Evolutionary conservation across 345 rosid genomes (phyloP), one percentile per base, ranked within the genome.

Genomic region (Rhizophora mangle): DNA sequence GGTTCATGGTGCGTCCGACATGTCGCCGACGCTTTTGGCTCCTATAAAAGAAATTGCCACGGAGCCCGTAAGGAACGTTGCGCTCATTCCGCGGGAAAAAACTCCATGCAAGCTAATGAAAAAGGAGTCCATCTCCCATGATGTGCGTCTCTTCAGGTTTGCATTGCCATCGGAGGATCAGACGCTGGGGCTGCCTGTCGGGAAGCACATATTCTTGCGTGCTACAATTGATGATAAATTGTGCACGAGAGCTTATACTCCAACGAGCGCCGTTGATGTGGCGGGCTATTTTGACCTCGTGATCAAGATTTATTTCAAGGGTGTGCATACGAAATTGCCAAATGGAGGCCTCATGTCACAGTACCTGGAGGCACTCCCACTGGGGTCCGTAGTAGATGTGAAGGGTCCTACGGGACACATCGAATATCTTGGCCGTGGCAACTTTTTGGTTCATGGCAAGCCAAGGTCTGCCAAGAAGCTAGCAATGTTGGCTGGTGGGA

Each of bases 331-430:
- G 4, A 92, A 82, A 67, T 87, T 89, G 62, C 97, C 96, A 0
- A 83, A 84, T 18, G 99, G 99, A 10, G 99, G 99, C 61, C 75
- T 83, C 26, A 82, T 95, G 96, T 87, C 97, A 8, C 99, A 95
- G 26, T 55, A 90, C 43, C 68, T 95, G 20, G 91, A 95, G 69
- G 90, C 97, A 0, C 73, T 92, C n/a, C 31, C 81, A 4, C 20
- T 95, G 3, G 97, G 93, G 24, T 75, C 96, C 0, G 4, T 30
- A 4, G 24, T 95, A 3, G 93, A 95, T 59, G 85, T 95, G 36
- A 95, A 90, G 78, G 99, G 97, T 67, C 99, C 99, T 0, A 16
- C 88, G 49, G 99, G 99, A 24, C 94, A 92, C 78, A 86, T 92
- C 1, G 96, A 92, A 63, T 95, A 95, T 52, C 20, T 21, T n/a